These are phyloP conservation scores for Gossypium davidsonii DNA, from an alignment of 441 rosid genomes.

Conservation along the genomic window DNA sequence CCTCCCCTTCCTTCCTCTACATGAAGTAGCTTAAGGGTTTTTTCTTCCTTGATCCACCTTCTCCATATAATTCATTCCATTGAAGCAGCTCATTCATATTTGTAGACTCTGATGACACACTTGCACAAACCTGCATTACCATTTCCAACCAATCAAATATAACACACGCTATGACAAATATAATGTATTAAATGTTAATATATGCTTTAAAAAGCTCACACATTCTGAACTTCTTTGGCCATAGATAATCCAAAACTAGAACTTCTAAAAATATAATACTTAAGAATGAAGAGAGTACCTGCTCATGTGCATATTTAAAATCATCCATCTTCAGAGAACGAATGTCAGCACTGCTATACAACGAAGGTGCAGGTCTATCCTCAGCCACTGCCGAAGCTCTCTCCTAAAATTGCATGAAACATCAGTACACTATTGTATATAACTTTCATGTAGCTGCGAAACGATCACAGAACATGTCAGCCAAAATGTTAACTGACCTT, in stretches of 20 bases:
- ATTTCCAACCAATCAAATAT: not conserved
- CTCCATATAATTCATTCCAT: constrained; percentile 98
- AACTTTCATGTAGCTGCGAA: not conserved
- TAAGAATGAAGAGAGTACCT: constrained; percentile 38
- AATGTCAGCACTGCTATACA: constrained; percentile 67
- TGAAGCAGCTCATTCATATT: constrained; percentile 92
- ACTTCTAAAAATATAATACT: not conserved
- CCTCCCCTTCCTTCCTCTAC: constrained; percentile 43
- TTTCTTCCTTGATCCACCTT: constrained; percentile 97
- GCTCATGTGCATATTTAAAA: constrained; percentile 85
- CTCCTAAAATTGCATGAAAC: constrained; percentile 49
- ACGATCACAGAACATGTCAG: not conserved
- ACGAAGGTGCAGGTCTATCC: constrained; percentile 54
- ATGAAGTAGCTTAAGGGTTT: constrained; percentile 88
- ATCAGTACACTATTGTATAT: not conserved
- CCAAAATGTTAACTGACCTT: constrained; percentile 46
- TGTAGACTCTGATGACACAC: constrained; percentile 86
- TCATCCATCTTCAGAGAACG: constrained; percentile 81
- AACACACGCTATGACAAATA: too few relatives aligned
- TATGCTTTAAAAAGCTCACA: not conserved
- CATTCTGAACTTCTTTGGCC: not conserved
- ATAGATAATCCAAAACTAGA: not conserved
- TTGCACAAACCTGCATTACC: constrained; percentile 77
- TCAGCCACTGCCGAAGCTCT: constrained; percentile 57
- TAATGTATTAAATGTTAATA: not conserved